Conservation (phyloP, 2,329 filamentous ascomycete species). For the Colletotrichum simmondsii region DNA sequence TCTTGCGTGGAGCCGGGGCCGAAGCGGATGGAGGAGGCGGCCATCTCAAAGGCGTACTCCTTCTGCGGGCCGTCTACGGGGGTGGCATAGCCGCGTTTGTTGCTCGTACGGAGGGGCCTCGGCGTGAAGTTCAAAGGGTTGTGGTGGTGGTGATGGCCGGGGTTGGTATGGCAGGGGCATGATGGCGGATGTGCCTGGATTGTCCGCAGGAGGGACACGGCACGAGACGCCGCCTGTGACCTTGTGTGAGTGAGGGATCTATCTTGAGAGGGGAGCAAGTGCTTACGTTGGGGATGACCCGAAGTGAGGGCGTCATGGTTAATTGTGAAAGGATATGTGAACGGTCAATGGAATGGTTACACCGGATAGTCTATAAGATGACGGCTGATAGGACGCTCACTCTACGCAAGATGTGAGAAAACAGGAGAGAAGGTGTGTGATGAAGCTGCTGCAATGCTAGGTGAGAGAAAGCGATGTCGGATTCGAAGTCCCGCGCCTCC, state of each 20-base stretch:
- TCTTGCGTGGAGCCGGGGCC: conserved; percentile 94
- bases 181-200: conserved; percentile 88
- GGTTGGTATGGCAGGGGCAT: conserved; percentile 94
- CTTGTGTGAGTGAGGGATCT: not conserved
- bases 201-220: conserved; percentile 82
- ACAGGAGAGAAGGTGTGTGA: not conserved
- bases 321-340: not conserved
- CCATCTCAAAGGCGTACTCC: conserved; percentile 99
- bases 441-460: conserved; percentile 1
- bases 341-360: not conserved
- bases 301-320: conserved; percentile 38
- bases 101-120: conserved; percentile 45
- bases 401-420: not conserved
- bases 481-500: conserved; percentile 5
- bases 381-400: not conserved
- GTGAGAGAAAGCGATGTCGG: conserved; percentile 27
- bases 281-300: conserved; percentile 42
- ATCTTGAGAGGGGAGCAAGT: not conserved
- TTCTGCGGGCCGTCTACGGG: conserved; percentile 74
- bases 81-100: conserved; percentile 67
- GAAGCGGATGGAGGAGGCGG: conserved; percentile 92
- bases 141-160: conserved; percentile 78
- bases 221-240: conserved; percentile 68
- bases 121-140: conserved; percentile 67
- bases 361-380: not conserved